Base-by-base conservation (phyloP, 768 basidiomycete genomes). In the Suillus variegatus region DNA sequence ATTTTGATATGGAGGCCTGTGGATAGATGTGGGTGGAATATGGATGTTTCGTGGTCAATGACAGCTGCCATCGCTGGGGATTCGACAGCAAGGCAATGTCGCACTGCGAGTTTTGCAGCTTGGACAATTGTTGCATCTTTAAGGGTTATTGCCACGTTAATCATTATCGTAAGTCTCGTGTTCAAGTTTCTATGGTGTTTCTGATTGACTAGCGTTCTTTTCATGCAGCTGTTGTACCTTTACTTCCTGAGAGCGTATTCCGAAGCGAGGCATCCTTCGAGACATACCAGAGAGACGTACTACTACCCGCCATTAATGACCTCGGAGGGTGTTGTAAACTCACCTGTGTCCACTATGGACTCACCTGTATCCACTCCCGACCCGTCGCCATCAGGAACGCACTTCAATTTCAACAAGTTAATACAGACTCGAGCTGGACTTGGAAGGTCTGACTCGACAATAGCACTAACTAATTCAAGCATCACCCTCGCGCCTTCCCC, bases 21-120 rank as follows among this genome's bases (percentile, higher is more conserved):
- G 12, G 60, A 78, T 2, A 82, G 86, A n/a, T 92, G 91, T 65
- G 75, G 77, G 54, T 80, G 89, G 77, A 87, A 90, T 67, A 77
- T 91, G 51, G 91, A 92, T 71, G 79, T 87, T 51, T 76, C 88
- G 12, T 93, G 91, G 91, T 82, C 85, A 6, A 78, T 80, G 13
- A 22, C 22, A 3, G 47, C 6, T 14, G 76, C 66, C 56, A 70
- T 65, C 61, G 64, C 65, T 62, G 81, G 72, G 54, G 67, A 66
- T 56, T 62, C 74, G 58, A n/a, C 18, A 13, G 41, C 66, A 3
- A 62, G 66, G 12, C 57, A 64, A 6, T 78, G 76, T 57, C 63
- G 47, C 28, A 44, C 68, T 0, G 61, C 56, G 36, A 4, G 69
- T 3, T 87, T 85, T 82, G 76, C 79, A 1, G 74, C 78, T 9